These are phyloP conservation scores for Sphagnum contortum DNA, from an alignment of 225 moss, liverwort and hornwort genomes.

Conservation along the genomic window DNA sequence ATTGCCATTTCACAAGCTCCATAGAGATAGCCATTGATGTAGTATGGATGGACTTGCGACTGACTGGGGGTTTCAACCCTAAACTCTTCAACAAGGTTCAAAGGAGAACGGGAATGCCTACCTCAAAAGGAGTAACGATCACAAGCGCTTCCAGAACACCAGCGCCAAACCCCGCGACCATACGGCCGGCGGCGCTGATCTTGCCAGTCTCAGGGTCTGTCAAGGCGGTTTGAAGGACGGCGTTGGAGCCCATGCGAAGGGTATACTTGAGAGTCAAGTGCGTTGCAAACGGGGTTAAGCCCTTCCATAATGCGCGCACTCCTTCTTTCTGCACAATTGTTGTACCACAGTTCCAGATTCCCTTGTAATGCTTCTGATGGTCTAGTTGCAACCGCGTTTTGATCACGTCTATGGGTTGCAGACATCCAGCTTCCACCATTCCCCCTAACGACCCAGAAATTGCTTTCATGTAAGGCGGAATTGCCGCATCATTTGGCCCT, in stretches of 20 bases:
- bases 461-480: slow-evolving; percentile 85
- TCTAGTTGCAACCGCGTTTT: slow-evolving; percentile 96
- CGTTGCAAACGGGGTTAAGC: slow-evolving; percentile 88
- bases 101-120: not conserved
- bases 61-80: no score
- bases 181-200: slow-evolving; percentile 41
- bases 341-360: slow-evolving; percentile 81
- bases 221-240: slow-evolving; percentile 63
- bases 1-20: no score
- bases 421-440: slow-evolving; percentile 80
- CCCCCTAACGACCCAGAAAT: slow-evolving; percentile 83
- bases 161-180: slow-evolving; percentile 73
- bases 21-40: no score
- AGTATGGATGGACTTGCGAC: no score
- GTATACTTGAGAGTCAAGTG: slow-evolving; percentile 90
- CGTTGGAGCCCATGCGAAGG: slow-evolving; percentile 91
- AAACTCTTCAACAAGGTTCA: no score
- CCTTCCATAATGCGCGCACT: slow-evolving; percentile 85
- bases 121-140: slow-evolving; percentile 94
- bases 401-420: slow-evolving; percentile 95
- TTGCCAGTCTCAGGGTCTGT: slow-evolving; percentile 55
- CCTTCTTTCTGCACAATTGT: slow-evolving; percentile 63
- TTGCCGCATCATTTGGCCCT: slow-evolving; percentile 31
- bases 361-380: slow-evolving; percentile 57
- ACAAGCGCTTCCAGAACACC: slow-evolving; percentile 81